Evolutionary conservation across 2,329 filamentous ascomycete genomes (phyloP).

Genomic region (Trichoderma cornu-damae): DNA sequence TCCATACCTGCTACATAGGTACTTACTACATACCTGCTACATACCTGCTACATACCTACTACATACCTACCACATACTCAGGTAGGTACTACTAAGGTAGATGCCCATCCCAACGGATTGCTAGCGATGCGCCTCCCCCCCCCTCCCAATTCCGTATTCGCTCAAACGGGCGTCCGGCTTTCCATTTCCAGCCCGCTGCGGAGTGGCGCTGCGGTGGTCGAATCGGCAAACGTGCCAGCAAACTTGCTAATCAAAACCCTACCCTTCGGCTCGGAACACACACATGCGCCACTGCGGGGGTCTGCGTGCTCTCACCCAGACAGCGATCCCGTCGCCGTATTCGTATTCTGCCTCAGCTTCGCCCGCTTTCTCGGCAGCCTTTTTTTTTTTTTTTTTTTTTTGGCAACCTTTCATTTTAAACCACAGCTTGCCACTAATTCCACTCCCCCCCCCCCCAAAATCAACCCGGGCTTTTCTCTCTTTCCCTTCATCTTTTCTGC

Average conservation of each 20-base stretch:
- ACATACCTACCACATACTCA: too few relatives aligned
- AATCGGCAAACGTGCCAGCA: not conserved
- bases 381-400: too few relatives aligned
- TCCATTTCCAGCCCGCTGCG: not conserved
- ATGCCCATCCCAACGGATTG: not conserved
- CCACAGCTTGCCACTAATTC: slow-evolving; percentile 11
- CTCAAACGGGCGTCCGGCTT: not conserved
- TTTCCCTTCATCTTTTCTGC: not conserved
- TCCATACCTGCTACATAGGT: too few relatives aligned
- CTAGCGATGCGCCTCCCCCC: not conserved
- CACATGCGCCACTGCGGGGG: not conserved
- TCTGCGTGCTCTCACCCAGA: not conserved
- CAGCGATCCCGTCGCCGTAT: slow-evolving; percentile 1
- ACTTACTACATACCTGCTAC: too few relatives aligned
- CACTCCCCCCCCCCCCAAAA: slow-evolving; percentile 11
- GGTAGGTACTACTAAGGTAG: too few relatives aligned
- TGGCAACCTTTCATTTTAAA: slow-evolving; percentile 5
- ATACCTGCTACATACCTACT: too few relatives aligned
- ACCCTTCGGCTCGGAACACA: not conserved
- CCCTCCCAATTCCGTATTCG: slow-evolving; percentile 8
- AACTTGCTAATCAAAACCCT: not conserved
- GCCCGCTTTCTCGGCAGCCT: slow-evolving; percentile 8
- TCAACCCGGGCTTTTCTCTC: not conserved
- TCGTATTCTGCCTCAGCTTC: slow-evolving; percentile 12
- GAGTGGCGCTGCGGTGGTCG: not conserved